These are phyloP conservation scores for Camellia japonica DNA, from an alignment of 148 eudicot species.

Conservation along the genomic window DNA sequence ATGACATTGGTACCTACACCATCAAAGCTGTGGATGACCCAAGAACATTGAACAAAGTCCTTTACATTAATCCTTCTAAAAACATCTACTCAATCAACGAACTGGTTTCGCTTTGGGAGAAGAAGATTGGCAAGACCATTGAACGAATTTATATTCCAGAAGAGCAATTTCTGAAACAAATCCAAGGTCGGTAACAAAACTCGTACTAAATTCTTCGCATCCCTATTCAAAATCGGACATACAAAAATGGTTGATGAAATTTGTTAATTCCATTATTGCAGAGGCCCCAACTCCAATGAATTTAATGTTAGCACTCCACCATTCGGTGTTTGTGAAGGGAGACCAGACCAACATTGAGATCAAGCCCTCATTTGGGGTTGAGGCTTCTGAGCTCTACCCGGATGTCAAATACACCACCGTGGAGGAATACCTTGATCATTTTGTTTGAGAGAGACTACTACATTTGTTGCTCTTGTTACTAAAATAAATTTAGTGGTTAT, in stretches of 20 bases:
- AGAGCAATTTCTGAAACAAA: slow-evolving; percentile 10
- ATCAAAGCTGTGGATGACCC: slow-evolving; percentile 17
- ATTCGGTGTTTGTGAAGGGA: slow-evolving; percentile 4
- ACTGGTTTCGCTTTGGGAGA: slow-evolving; percentile 12
- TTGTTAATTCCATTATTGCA: background rate
- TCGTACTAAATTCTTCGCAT: background rate
- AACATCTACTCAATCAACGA: slow-evolving; percentile 12
- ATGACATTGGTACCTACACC: slow-evolving; percentile 12
- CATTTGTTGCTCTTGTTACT: no score
- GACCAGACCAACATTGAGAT: slow-evolving; percentile 10
- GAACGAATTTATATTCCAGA: slow-evolving; percentile 10
- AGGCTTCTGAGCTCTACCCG: slow-evolving; percentile 5
- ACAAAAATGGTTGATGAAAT: no score
- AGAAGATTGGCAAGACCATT: slow-evolving; percentile 12
- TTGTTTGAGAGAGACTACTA: background rate
- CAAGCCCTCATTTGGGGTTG: slow-evolving; percentile 4
- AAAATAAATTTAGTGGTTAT: no score
- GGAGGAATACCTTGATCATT: background rate
- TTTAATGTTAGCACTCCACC: background rate
- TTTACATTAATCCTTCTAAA: slow-evolving; percentile 9
- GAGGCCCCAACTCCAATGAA: slow-evolving; percentile 5
- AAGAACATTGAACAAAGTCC: slow-evolving; percentile 16
- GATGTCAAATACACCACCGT: slow-evolving; percentile 13
- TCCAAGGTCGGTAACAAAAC: background rate
- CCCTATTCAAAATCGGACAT: background rate